These are phyloP conservation scores for Hyaloperonospora arabidopsidis DNA, from an alignment of 352 stramenopile species.

Conservation along the genomic window DNA sequence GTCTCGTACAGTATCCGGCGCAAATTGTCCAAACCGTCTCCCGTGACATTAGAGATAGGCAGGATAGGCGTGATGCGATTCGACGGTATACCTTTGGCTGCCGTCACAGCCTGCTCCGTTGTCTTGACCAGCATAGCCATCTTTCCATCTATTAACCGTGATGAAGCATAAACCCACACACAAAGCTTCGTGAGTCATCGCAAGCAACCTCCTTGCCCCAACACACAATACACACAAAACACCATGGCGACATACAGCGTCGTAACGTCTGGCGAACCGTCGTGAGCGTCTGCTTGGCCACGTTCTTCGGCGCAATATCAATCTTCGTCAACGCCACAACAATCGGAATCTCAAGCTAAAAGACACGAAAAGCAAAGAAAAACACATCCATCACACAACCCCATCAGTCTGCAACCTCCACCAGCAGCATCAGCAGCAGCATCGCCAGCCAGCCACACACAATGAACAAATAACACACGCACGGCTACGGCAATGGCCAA, in stretches of 20 bases:
- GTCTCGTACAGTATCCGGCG: conserved; percentile 62
- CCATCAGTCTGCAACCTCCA: conserved; percentile 2
- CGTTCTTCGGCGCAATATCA: conserved; percentile 88
- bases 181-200: conserved; percentile 1
- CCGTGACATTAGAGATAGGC: conserved; percentile 96
- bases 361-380: not conserved
- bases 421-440: too few species aligned
- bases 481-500: conserved; percentile 87
- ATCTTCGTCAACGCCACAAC: conserved; percentile 93
- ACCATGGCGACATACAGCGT: conserved; percentile 41
- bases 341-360: conserved; percentile 86
- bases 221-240: not conserved
- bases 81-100: conserved; percentile 83
- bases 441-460: not conserved
- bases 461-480: conserved; percentile 6
- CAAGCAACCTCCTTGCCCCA: not conserved
- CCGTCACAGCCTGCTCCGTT: conserved; percentile 72
- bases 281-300: conserved; percentile 88
- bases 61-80: conserved; percentile 95
- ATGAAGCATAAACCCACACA: not conserved
- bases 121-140: conserved; percentile 92
- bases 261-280: conserved; percentile 84
- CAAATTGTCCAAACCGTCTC: conserved; percentile 84
- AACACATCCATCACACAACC: not conserved
- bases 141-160: conserved; percentile 61